A percentile compares a stretch with the other conserved stretches of the same genome.
These are phyloP conservation scores for Penicillium sclerotigenum DNA, from an alignment of 2,329 filamentous ascomycete genomes.

Conservation along the genomic window DNA sequence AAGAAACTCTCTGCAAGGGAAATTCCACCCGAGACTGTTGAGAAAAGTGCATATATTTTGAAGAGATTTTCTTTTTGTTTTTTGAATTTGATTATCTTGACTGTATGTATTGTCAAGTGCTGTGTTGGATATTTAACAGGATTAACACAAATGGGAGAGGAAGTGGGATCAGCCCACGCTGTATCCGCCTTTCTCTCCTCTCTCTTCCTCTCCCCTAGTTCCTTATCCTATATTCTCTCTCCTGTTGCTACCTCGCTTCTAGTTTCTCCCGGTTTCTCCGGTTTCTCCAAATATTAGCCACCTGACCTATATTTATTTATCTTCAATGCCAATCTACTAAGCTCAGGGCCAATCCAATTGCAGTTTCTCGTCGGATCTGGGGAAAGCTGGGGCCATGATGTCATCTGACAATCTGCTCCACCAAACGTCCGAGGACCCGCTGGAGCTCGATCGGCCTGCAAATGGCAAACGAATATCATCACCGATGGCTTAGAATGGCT, in stretches of 20 bases:
- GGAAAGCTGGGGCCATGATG: conserved; percentile 3
- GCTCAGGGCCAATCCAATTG: background rate
- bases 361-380: background rate
- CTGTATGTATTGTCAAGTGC: too few relatives aligned
- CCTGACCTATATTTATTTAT: background rate
- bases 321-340: background rate
- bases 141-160: background rate
- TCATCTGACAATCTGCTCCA: background rate
- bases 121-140: too few relatives aligned
- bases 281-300: background rate
- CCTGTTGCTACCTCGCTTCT: too few relatives aligned
- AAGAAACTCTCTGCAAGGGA: conserved; percentile 1
- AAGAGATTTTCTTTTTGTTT: background rate
- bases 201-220: background rate
- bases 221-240: too few relatives aligned
- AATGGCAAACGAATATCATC: background rate
- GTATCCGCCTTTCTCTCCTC: too few relatives aligned
- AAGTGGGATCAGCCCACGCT: background rate
- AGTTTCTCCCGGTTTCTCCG: background rate
- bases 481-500: background rate
- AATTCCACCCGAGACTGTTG: conserved; percentile 4
- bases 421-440: background rate
- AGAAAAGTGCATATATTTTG: background rate
- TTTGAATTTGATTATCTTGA: background rate
- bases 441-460: background rate